Percentiles rank a stretch among this genome's conserved stretches.
Evolutionary conservation across 2,329 filamentous ascomycete genomes (phyloP).

Genomic region (Talaromyces piceae): DNA sequence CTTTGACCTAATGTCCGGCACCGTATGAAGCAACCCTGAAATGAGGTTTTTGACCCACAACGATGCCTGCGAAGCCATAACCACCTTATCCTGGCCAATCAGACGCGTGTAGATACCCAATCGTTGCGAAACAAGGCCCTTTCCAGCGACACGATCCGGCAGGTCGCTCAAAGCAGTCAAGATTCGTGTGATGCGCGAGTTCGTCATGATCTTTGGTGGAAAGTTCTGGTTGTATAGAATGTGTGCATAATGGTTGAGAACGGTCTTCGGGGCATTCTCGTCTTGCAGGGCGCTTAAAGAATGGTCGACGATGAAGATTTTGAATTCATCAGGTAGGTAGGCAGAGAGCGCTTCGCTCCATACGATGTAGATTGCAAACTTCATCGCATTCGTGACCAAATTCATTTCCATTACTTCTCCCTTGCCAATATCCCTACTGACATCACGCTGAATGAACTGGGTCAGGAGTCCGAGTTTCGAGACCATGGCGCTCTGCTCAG

Average conservation of each 20-base stretch:
- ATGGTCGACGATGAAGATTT: conserved; percentile 71
- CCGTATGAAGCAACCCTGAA: conserved; percentile 68
- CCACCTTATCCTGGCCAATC: conserved; percentile 59
- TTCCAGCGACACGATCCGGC: conserved; percentile 66
- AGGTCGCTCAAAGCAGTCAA: conserved; percentile 65
- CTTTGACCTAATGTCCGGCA: conserved; percentile 66
- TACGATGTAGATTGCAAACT: conserved; percentile 68
- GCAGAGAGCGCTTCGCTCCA: conserved; percentile 64
- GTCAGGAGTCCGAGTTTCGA: conserved; percentile 70
- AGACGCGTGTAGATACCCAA: conserved; percentile 73
- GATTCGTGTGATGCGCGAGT: conserved; percentile 61
- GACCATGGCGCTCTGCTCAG: conserved; percentile 63
- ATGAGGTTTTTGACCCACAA: conserved; percentile 81
- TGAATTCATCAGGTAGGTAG: conserved; percentile 69
- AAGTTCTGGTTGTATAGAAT: conserved; percentile 77
- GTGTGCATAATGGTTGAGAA: conserved; percentile 72
- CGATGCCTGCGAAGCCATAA: conserved; percentile 62
- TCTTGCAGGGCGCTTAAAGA: conserved; percentile 68
- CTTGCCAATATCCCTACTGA: conserved; percentile 55
- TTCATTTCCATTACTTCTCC: conserved; percentile 54
- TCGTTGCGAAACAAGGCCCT: conserved; percentile 70
- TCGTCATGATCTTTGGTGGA: conserved; percentile 63
- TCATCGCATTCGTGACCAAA: conserved; percentile 69
- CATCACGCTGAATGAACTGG: conserved; percentile 77
- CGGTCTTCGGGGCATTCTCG: conserved; percentile 61